Evolutionary conservation across 352 stramenopile genomes (phyloP).

Genomic region (Phytophthora multivora): DNA sequence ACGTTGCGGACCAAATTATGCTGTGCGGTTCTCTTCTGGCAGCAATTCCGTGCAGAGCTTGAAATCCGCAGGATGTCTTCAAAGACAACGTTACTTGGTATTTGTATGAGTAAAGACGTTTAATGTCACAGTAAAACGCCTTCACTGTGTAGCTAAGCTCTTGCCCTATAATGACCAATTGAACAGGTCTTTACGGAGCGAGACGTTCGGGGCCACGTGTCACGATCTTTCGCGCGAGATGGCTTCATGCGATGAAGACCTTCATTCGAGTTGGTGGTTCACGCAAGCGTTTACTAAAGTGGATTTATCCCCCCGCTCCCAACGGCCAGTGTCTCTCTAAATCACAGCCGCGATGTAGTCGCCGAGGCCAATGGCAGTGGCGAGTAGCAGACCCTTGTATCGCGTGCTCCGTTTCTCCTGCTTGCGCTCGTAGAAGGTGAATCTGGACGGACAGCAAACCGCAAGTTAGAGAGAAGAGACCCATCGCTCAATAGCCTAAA

Average conservation of each 20-base stretch:
- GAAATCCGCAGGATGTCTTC: slow-evolving; percentile 1
- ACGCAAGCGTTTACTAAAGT: neutral
- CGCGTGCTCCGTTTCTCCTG: slow-evolving; percentile 60
- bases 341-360: slow-evolving; percentile 61
- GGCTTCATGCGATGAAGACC: neutral
- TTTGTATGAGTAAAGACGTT: neutral
- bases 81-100: neutral
- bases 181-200: neutral
- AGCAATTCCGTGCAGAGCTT: neutral
- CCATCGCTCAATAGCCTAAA: neutral
- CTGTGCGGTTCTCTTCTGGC: neutral
- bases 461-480: neutral
- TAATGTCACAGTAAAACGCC: neutral
- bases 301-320: neutral
- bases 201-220: neutral
- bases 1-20: slow-evolving; percentile 3
- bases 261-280: neutral
- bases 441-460: slow-evolving; percentile 33
- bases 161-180: neutral
- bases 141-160: slow-evolving; percentile 3
- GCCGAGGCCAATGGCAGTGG: slow-evolving; percentile 48
- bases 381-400: slow-evolving; percentile 59
- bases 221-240: neutral
- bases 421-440: slow-evolving; percentile 58
- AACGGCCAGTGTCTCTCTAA: slow-evolving; percentile 21